Base-by-base conservation (phyloP, 23 red algal genomes). In the Porphyridium purpureum region DNA sequence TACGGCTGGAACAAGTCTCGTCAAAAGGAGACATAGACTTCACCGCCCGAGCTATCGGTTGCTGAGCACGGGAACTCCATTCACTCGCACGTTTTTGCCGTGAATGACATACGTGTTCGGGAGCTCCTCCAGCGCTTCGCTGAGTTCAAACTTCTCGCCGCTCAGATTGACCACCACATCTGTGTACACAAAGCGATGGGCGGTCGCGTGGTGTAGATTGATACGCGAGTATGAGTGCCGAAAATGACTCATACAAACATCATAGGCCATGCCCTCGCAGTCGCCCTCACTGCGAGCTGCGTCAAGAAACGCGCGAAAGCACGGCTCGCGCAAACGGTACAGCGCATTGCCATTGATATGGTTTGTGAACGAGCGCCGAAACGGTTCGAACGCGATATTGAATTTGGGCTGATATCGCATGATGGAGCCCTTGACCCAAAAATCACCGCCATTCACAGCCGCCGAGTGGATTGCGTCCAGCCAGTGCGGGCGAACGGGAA, bases 321-420 rank as follows among this genome's bases (percentile, higher is more conserved):
- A 93, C 30, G 66, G 64, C 36, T 78, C 72, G 0, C 47, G 46
- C 55, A 81, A 17, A 4, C 55, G 52, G 50, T 93, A 93, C 49
- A 93, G 50, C 24, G 66, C 84, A 60, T 93, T 93, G 57, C 84
- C 84, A 31, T 93, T 93, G 59, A 93, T 74, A 60, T 93, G 84
- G 25, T 54, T 50, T 34, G 69, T 47, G 29, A 81, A 93, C 25
- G 63, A 38, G 5, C 57, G 50, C 25, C 84, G 84, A 50, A 63
- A 81, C 0, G 84, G 84, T 59, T 79, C 84, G 30, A 64, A 66
- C 21, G 60, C 84, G 24, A 72, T 31, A 34, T 69, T 57, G 27
- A 78, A 72, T 23, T 36, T 53, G 28, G 72, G 66, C 49, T 53
- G 47, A 57, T 81, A 93, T 7, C 84, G 50, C 84, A 93, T 93